These are phyloP conservation scores for Nicotiana obtusifolia DNA, from an alignment of 257 asterid genomes.

Conservation along the genomic window DNA sequence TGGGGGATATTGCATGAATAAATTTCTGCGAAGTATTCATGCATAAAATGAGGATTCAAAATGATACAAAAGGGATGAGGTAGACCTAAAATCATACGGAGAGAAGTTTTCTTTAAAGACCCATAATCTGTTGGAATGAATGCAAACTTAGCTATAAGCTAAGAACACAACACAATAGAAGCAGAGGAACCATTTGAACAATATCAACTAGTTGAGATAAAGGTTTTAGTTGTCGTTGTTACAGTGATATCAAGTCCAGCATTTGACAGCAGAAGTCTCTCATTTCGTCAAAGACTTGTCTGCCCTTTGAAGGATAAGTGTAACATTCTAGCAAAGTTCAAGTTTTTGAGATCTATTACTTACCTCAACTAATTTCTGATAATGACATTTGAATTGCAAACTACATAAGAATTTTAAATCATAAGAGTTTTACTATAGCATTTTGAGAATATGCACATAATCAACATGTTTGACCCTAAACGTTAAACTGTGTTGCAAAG, in stretches of 20 bases:
- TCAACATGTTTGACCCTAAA: background rate
- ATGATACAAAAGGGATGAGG: background rate
- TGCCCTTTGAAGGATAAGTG: background rate
- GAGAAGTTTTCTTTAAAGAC: background rate
- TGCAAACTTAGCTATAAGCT: background rate
- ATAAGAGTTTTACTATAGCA: background rate
- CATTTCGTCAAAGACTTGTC: background rate
- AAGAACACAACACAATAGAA: too few species aligned
- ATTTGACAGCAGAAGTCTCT: background rate
- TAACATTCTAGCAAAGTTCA: background rate
- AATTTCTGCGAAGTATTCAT: constrained; percentile 55
- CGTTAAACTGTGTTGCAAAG: background rate
- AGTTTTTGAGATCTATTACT: background rate
- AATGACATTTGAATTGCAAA: background rate
- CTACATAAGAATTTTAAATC: background rate
- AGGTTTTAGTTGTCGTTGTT: too few species aligned
- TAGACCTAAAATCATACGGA: background rate
- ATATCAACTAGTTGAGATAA: background rate
- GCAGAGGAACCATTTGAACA: background rate
- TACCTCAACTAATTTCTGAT: background rate
- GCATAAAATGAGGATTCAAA: background rate
- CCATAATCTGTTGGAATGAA: background rate
- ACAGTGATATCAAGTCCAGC: background rate
- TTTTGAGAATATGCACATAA: background rate
- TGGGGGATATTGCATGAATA: constrained; percentile 92